These are phyloP conservation scores for Arabidopsis thaliana DNA, from an alignment of 345 rosid species.

Conservation along the genomic window TAIR10.1 NC_003070.9:993501-994000, in stretches of 20 bases:
- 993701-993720: slow-evolving; percentile 2
- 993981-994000: not conserved
- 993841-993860: not conserved
- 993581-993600: slow-evolving; percentile 71
- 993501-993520: slow-evolving; percentile 49
- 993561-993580: slow-evolving; percentile 71
- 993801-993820: not conserved
- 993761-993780: not conserved
- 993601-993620: slow-evolving; percentile 95
- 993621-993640: slow-evolving; percentile 80
- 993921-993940: not conserved
- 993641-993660: not conserved
- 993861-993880: not conserved
- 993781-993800: not conserved
- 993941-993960: not conserved
- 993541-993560: slow-evolving; percentile 67
- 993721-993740: not conserved
- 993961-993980: not conserved
- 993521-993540: slow-evolving; percentile 81
- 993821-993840: not conserved
- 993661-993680: not conserved
- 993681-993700: not conserved
- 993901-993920: not conserved
- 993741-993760: not conserved
- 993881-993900: not conserved